A percentile compares a stretch with the other conserved stretches of the same genome.
These are phyloP conservation scores for Thraustochytrium striatum DNA, from an alignment of 352 stramenopile genomes.

Conservation along the genomic window DNA sequence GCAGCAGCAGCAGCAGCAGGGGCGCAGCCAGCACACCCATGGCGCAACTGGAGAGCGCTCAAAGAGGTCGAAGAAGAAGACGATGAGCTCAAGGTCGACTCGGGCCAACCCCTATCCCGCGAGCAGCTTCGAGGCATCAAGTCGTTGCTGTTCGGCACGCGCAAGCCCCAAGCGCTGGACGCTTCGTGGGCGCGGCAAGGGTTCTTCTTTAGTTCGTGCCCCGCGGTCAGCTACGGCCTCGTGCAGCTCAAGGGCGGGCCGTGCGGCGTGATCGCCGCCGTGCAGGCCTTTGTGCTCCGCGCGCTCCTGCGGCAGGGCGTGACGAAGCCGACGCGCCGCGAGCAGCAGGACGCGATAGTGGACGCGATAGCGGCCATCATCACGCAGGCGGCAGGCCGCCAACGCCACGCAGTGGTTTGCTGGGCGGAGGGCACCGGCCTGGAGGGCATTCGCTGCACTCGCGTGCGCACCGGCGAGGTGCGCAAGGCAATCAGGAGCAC, in stretches of 20 bases:
- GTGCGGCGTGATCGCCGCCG: constrained; percentile 85
- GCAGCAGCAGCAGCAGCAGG: neutral
- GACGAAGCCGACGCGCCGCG: constrained; percentile 56
- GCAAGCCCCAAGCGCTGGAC: constrained; percentile 1
- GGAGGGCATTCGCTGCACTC: neutral
- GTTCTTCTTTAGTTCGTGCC: constrained; percentile 6
- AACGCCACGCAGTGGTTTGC: constrained; percentile 48
- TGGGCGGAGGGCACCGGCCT: neutral
- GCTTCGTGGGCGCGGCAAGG: constrained; percentile 26
- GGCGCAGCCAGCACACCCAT: neutral
- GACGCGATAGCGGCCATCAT: constrained; percentile 64
- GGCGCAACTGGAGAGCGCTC: neutral
- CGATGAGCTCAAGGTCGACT: neutral
- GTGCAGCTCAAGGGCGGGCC: constrained; percentile 85
- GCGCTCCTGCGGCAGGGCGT: neutral
- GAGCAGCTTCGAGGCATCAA: constrained; percentile 7
- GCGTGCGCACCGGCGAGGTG: neutral
- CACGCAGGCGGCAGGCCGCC: constrained; percentile 62
- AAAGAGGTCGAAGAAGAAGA: neutral
- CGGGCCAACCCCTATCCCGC: neutral
- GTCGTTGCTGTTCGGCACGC: neutral
- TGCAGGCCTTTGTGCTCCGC: constrained; percentile 66
- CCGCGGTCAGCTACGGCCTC: constrained; percentile 60
- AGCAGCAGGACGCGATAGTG: constrained; percentile 57
- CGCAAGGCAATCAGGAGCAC: neutral